Base-by-base conservation (phyloP, 768 basidiomycete species). In the Asterophora lycoperdoides region DNA sequence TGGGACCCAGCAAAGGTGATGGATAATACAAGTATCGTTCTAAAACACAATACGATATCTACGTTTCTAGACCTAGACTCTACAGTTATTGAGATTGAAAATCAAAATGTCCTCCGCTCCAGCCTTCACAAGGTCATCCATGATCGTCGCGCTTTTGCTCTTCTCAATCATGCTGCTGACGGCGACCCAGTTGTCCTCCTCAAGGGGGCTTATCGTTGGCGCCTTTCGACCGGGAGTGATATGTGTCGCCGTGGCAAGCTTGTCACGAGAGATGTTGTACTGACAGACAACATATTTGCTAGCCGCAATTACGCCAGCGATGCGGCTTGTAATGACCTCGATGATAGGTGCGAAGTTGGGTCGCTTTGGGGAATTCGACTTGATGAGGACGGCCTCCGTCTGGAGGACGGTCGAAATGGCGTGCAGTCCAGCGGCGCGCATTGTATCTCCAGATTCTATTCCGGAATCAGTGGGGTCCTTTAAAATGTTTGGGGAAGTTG, bases 391-490 rank as follows among this genome's bases (percentile, higher is more conserved):
- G 9, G 95, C 94, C 69, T 99, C 88, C 1, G 72, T 71, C 23
- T 84, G 67, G 46, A 99, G 79, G 9, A 99, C 64, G 8, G 93
- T 97, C 11, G 84, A 87, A 60, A 99, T 97, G 34, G 95, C 83
- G 64, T 89, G 89, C 47, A 98, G 75, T 32, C 95, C 96, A 0
- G 94, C 94, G 19, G 95, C 96, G 29, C 95, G 90, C 96, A 99
- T 99, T 7, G 96, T 99, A 60, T 99, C 96, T 36, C 96, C 96
- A 14, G 95, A 99, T 70, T 98, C 95, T 94, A 63, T 34, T 41
- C 41, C 20, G 42, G 35, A 33, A 35, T 4, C 15, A 32, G 23
- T 23, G 23, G 6, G 23, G 23, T 10, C 2, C 11, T 36, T 33
- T 13, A 13, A 20, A 11, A 30, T 11, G 10, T 28, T 8, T 36